Base-by-base conservation (phyloP, 2,329 filamentous ascomycete genomes). In the Fusarium mexicanum region DNA sequence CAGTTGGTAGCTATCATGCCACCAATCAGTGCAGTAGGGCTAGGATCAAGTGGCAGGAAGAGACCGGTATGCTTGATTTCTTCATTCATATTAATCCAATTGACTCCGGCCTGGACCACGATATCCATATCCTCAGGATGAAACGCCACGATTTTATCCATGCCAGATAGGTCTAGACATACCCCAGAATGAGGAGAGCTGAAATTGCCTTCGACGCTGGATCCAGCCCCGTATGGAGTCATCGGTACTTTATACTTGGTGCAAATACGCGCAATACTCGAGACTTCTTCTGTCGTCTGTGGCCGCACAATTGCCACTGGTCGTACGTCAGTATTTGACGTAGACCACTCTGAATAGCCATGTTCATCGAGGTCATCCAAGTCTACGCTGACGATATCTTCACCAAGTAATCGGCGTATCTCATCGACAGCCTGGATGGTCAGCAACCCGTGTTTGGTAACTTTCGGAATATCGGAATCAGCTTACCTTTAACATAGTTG, bases 221-320 rank as follows among this genome's bases (percentile, higher is more conserved):
- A 91, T 18, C 93, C 93, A 10, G 93, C 94, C 6, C 91, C 93
- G 78, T 93, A 95, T 2, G 91, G 90, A 3, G 93, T 93, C 86
- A 94, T 93, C 9, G 92, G 92, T 53, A 94, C 88, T 40, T 83
- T 87, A 79, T 90, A 87, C 71, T 87, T 88, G 77, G 87, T 83
- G 80, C 92, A 94, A 35, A 91, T 84, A 74, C 86, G 87, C 8
- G 90, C 91, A 64, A 94, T 89, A 43, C 84, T 79, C 1, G 88
- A 89, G 6, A 94, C 92, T 24, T 94, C 87, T 64, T 90, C 87
- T 0, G 92, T 94, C 3, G 85, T 87, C 37, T 84, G 86, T 0
- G 92, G 92, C 71, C 91, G 91, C 5, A 89, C 89, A 14, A 94
- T 86, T 2, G 91, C 91, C 11, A 92, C 87, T 0, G 92, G 43